Evolutionary conservation across 2,329 filamentous ascomycete species (phyloP).

Genomic region (Trichoderma atrobrunneum): DNA sequence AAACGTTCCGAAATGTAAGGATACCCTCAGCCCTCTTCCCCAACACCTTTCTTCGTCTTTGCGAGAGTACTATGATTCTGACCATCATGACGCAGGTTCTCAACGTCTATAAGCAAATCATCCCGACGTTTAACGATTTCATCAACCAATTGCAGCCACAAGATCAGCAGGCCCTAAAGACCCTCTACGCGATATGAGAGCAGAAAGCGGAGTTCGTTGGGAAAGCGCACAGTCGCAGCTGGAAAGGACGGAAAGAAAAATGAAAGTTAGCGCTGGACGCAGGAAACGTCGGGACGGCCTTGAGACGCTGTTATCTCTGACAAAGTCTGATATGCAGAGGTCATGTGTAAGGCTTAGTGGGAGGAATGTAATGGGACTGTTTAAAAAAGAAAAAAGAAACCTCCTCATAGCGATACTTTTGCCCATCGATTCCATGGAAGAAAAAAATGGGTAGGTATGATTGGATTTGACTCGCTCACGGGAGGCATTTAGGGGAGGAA

Average conservation of each 20-base stretch:
- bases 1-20: conserved; percentile 73
- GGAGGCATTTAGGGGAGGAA: background rate
- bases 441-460: background rate
- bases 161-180: conserved; percentile 49
- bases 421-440: background rate
- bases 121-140: conserved; percentile 58
- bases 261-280: conserved; percentile 14
- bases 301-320: background rate
- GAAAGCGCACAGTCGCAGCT: background rate
- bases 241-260: background rate
- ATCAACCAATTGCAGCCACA: conserved; percentile 48
- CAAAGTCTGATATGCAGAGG: background rate
- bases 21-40: background rate
- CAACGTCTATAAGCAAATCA: conserved; percentile 56
- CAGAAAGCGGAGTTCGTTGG: background rate
- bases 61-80: background rate
- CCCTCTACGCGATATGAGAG: conserved; percentile 45
- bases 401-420: conserved; percentile 7
- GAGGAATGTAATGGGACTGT: conserved; percentile 9
- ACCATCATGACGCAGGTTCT: conserved; percentile 42
- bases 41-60: background rate
- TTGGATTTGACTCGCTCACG: conserved; percentile 4
- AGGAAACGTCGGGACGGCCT: background rate
- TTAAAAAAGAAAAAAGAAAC: background rate
- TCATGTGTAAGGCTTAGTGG: conserved; percentile 1